phyloP scores from a whole-genome alignment of 768 basidiomycete species.

The Rhodosporidiobolus odoratus region DNA sequence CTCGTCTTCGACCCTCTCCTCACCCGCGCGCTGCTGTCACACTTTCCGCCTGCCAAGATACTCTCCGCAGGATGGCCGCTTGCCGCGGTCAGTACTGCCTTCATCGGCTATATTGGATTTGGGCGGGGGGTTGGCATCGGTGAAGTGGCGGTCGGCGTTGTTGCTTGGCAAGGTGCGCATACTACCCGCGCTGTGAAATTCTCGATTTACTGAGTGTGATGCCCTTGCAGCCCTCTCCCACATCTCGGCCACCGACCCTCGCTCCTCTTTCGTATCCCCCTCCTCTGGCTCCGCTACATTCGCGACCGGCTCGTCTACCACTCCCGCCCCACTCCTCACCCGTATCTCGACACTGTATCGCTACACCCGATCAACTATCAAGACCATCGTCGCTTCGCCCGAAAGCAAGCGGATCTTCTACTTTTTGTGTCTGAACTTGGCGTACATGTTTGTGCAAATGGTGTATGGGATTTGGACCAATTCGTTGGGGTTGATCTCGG shows the following conservation, averaged over 20 bases:
- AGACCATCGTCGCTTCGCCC: slow-evolving; percentile 80
- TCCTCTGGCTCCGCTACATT: slow-evolving; percentile 8
- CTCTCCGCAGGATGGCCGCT: slow-evolving; percentile 59
- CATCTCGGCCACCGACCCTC: slow-evolving; percentile 36
- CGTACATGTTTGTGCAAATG: slow-evolving; percentile 97
- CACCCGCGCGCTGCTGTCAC: slow-evolving; percentile 17
- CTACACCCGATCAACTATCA: slow-evolving; percentile 58
- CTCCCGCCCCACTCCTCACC: slow-evolving; percentile 10
- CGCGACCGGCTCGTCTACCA: slow-evolving; percentile 28
- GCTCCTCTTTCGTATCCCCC: slow-evolving; percentile 21
- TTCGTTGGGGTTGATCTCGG: slow-evolving; percentile 89
- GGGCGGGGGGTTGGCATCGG: slow-evolving; percentile 54
- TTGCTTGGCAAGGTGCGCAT: slow-evolving; percentile 65
- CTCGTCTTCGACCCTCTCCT: slow-evolving; percentile 38
- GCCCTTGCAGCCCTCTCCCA: slow-evolving; percentile 35
- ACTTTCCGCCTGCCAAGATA: slow-evolving; percentile 55
- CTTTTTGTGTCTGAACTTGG: slow-evolving; percentile 87
- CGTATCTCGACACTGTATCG: slow-evolving; percentile 41
- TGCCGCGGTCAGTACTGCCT: slow-evolving; percentile 55
- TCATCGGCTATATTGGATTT: slow-evolving; percentile 62
- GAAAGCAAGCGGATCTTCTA: slow-evolving; percentile 96
- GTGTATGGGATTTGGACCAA: slow-evolving; percentile 94
- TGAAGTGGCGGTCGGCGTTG: slow-evolving; percentile 57
- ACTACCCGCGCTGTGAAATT: too few species aligned
- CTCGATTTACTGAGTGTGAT: neutral